Conservation (phyloP, 108 stramenopile species). For the Asterionellopsis glacialis region DNA sequence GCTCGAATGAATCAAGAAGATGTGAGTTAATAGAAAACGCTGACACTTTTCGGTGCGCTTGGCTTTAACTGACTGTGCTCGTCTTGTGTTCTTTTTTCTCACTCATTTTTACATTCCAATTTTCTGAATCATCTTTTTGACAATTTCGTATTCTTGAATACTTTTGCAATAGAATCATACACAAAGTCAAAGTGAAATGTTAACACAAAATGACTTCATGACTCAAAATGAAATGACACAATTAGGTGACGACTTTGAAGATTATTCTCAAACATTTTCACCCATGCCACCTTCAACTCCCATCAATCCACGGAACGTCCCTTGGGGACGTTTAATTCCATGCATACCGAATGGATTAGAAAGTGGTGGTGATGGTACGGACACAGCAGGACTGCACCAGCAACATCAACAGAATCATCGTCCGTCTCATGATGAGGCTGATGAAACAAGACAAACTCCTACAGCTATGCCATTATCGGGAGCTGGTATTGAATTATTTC, state of each 20-base stretch:
- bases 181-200: no score
- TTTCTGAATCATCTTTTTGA: no score
- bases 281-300: conserved; percentile 19
- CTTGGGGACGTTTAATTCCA: conserved; percentile 64
- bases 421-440: conserved; percentile 6
- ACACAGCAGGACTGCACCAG: conserved; percentile 11
- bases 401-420: conserved; percentile 4
- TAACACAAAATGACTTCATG: conserved; percentile 11
- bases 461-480: not conserved
- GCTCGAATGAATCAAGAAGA: no score
- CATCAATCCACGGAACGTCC: conserved; percentile 45
- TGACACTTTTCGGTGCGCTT: no score
- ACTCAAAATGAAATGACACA: conserved; percentile 32
- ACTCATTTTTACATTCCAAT: no score
- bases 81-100: no score
- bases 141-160: no score
- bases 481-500: not conserved
- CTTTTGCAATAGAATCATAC: no score
- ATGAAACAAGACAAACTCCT: not conserved
- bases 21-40: no score
- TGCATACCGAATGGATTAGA: conserved; percentile 6
- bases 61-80: no score
- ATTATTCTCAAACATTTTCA: conserved; percentile 8
- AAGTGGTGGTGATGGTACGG: conserved; percentile 8
- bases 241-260: conserved; percentile 15